Conservation (phyloP, 1,284 basidiomycete genomes). For the Melampsora americana region DNA sequence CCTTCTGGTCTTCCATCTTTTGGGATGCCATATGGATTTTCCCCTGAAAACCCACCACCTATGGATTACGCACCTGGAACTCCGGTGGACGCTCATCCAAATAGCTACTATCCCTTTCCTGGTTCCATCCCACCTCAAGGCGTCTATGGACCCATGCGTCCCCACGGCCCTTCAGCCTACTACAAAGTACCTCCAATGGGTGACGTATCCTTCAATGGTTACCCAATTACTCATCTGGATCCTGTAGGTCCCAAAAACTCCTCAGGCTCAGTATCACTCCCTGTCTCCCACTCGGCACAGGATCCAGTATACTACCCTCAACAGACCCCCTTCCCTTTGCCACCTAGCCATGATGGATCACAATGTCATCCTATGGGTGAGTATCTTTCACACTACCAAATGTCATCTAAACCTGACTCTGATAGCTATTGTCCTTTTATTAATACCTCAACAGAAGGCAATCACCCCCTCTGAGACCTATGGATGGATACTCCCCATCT, state of each 20-base stretch:
- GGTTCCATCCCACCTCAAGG: neutral
- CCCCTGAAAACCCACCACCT: neutral
- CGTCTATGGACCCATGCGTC: slow-evolving; percentile 4
- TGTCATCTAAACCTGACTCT: neutral
- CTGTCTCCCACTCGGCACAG: neutral
- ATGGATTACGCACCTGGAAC: neutral
- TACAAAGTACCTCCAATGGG: neutral
- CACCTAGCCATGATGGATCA: neutral
- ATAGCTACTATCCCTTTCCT: neutral
- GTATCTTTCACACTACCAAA: neutral
- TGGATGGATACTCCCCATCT: neutral
- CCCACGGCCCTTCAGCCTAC: neutral
- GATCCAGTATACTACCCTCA: neutral
- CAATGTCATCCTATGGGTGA: neutral
- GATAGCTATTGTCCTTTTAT: neutral
- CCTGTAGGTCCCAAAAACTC: neutral
- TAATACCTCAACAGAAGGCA: neutral
- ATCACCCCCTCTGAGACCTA: neutral
- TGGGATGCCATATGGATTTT: neutral
- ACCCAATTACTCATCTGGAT: neutral
- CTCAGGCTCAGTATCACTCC: neutral
- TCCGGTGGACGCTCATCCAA: neutral
- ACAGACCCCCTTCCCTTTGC: neutral
- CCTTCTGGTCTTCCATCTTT: neutral
- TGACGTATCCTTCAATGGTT: neutral